A percentile compares a stretch with the other conserved stretches of the same genome.
These are phyloP conservation scores for Ajuga chamaepitys DNA, from an alignment of 257 asterid species.

Conservation along the genomic window DNA sequence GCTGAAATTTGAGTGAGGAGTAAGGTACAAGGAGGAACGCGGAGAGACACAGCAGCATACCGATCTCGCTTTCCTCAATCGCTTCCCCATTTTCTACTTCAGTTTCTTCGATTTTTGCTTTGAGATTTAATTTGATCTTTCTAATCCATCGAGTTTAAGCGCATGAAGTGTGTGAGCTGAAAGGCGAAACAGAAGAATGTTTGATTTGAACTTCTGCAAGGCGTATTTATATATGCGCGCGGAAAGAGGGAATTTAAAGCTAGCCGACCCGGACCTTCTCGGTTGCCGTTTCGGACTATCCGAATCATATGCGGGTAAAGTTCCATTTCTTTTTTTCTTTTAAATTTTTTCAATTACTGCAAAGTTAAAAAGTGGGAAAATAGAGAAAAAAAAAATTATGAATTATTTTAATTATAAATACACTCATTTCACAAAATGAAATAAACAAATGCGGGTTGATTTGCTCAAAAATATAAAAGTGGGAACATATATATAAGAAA, in stretches of 20 bases:
- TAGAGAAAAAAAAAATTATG: too few relatives aligned
- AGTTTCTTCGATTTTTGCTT: not conserved
- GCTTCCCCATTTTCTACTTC: constrained; percentile 63
- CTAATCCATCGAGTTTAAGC: not conserved
- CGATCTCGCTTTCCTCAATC: constrained; percentile 62
- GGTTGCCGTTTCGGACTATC: not conserved
- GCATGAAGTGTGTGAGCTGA: constrained; percentile 24
- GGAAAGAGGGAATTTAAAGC: constrained; percentile 21
- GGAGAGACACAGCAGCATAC: constrained; percentile 86
- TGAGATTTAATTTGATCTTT: not conserved
- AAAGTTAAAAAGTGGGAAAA: too few relatives aligned
- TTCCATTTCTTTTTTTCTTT: too few relatives aligned
- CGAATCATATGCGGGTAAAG: not conserved
- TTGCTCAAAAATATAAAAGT: too few relatives aligned
- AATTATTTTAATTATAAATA: too few relatives aligned
- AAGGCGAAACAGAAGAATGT: not conserved
- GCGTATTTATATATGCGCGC: constrained; percentile 38
- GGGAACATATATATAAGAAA: too few relatives aligned
- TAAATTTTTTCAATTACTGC: too few relatives aligned
- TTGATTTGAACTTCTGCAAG: constrained; percentile 10
- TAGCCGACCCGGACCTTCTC: not conserved
- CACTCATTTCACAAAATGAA: too few relatives aligned
- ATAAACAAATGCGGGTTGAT: too few relatives aligned
- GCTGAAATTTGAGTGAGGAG: constrained; percentile 61
- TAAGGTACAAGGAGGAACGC: constrained; percentile 25